phyloP scores from a whole-genome alignment of 1,284 basidiomycete genomes.

The Leccinum huronense region DNA sequence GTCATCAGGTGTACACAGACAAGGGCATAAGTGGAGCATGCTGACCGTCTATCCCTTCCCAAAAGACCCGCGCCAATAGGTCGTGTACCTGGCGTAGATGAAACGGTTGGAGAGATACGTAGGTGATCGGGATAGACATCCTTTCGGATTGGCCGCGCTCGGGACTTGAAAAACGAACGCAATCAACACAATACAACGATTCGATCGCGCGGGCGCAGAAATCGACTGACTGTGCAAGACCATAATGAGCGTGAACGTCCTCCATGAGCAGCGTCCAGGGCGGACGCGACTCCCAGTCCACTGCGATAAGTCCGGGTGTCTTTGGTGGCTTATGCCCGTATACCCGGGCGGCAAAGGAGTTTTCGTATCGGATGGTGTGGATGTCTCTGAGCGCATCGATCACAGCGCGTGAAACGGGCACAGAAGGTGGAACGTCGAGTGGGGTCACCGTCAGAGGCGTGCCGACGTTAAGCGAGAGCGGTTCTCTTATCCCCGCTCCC shows the following conservation, averaged over 20 bases:
- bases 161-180: conserved; percentile 43
- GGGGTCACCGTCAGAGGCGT: conserved; percentile 15
- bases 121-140: conserved; percentile 53
- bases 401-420: conserved; percentile 41
- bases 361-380: conserved; percentile 57
- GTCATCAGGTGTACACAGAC: neutral
- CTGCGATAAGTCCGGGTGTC: conserved; percentile 42
- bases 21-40: neutral
- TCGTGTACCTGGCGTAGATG: conserved; percentile 72
- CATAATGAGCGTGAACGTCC: conserved; percentile 64
- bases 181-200: conserved; percentile 13
- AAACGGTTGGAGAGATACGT: conserved; percentile 54
- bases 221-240: conserved; percentile 50
- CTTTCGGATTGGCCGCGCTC: conserved; percentile 46
- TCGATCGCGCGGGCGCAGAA: neutral
- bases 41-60: conserved; percentile 71
- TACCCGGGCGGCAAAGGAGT: conserved; percentile 62
- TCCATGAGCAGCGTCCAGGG: conserved; percentile 74
- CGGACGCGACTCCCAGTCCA: conserved; percentile 68
- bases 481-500: conserved; percentile 25
- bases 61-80: conserved; percentile 62
- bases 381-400: conserved; percentile 56
- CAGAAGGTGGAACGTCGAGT: conserved; percentile 25
- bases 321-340: conserved; percentile 38
- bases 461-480: neutral